Percentiles rank a stretch among this genome's conserved stretches.
phyloP scores from a whole-genome alignment of 2,329 filamentous ascomycete species.

The Grosmannia penicillata region DNA sequence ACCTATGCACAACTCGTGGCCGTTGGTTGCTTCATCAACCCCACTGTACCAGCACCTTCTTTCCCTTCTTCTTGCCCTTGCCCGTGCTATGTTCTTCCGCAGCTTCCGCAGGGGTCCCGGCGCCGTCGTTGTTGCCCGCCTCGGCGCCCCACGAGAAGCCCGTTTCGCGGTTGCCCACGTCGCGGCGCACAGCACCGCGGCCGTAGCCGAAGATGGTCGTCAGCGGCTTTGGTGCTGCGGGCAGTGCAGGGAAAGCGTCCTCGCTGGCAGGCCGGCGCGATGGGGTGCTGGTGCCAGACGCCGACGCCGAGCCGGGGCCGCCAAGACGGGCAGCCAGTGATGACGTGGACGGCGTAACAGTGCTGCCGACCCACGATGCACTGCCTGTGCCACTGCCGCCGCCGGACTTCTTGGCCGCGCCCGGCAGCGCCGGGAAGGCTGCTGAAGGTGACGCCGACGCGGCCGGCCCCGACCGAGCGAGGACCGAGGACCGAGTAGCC shows the following conservation, averaged over 20 bases:
- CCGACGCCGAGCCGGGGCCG: neutral
- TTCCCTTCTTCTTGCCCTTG: slow-evolving; percentile 41
- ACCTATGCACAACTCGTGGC: no score
- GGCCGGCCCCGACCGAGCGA: slow-evolving; percentile 10
- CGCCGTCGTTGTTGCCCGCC: slow-evolving; percentile 12
- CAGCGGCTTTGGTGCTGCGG: slow-evolving; percentile 55
- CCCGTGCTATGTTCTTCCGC: slow-evolving; percentile 14
- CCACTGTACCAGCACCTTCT: slow-evolving; percentile 49
- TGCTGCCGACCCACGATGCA: slow-evolving; percentile 11
- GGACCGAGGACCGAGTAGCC: no score
- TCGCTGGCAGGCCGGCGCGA: slow-evolving; percentile 15
- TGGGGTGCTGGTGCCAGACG: slow-evolving; percentile 1
- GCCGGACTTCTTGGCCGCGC: slow-evolving; percentile 6
- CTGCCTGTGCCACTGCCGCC: neutral
- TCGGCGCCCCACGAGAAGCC: slow-evolving; percentile 37
- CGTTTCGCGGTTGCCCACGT: slow-evolving; percentile 31
- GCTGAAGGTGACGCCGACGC: slow-evolving; percentile 15
- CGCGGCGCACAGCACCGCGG: slow-evolving; percentile 36
- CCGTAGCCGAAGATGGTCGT: slow-evolving; percentile 50
- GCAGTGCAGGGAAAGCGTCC: slow-evolving; percentile 72
- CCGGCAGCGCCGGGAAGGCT: slow-evolving; percentile 30
- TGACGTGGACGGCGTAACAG: slow-evolving; percentile 2
- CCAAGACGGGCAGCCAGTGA: slow-evolving; percentile 1
- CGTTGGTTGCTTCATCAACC: slow-evolving; percentile 21
- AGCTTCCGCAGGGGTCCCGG: slow-evolving; percentile 7